phyloP scores from a whole-genome alignment of 2,329 filamentous ascomycete genomes.

The Zymoseptoria passerinii region DNA sequence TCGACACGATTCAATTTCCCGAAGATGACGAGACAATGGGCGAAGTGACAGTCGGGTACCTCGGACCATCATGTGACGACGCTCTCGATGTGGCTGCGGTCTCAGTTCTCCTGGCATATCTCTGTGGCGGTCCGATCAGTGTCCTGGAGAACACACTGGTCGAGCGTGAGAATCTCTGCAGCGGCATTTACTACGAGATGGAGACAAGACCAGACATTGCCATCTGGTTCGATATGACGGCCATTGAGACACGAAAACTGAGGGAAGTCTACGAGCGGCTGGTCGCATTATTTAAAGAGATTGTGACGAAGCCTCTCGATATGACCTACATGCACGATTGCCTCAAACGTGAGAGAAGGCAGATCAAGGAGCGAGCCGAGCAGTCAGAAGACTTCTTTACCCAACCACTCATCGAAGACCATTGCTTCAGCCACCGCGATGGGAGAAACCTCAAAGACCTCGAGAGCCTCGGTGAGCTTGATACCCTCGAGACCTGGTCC shows the following conservation, averaged over 20 bases:
- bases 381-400: slow-evolving; percentile 73
- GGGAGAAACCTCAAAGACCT: slow-evolving; percentile 47
- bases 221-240: slow-evolving; percentile 77
- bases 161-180: slow-evolving; percentile 85
- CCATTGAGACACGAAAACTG: slow-evolving; percentile 80
- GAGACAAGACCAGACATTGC: slow-evolving; percentile 74
- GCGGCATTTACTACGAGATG: slow-evolving; percentile 69
- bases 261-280: slow-evolving; percentile 76
- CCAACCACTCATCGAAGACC: slow-evolving; percentile 80
- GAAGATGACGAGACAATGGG: slow-evolving; percentile 94
- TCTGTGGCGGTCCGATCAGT: slow-evolving; percentile 87
- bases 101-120: slow-evolving; percentile 72
- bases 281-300: slow-evolving; percentile 73
- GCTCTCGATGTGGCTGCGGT: slow-evolving; percentile 54
- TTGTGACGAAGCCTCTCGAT: slow-evolving; percentile 71
- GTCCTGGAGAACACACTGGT: slow-evolving; percentile 87
- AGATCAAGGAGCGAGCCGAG: slow-evolving; percentile 77
- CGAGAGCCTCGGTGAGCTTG: slow-evolving; percentile 44
- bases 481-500: slow-evolving; percentile 67
- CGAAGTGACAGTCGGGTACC: slow-evolving; percentile 76
- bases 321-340: slow-evolving; percentile 88
- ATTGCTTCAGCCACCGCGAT: slow-evolving; percentile 78
- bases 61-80: slow-evolving; percentile 76
- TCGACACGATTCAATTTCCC: slow-evolving; percentile 81
- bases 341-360: slow-evolving; percentile 69